Evolutionary conservation across 495 filamentous ascomycete species (phyloP).

Genomic region (Aspergillus nidulans): DNA sequence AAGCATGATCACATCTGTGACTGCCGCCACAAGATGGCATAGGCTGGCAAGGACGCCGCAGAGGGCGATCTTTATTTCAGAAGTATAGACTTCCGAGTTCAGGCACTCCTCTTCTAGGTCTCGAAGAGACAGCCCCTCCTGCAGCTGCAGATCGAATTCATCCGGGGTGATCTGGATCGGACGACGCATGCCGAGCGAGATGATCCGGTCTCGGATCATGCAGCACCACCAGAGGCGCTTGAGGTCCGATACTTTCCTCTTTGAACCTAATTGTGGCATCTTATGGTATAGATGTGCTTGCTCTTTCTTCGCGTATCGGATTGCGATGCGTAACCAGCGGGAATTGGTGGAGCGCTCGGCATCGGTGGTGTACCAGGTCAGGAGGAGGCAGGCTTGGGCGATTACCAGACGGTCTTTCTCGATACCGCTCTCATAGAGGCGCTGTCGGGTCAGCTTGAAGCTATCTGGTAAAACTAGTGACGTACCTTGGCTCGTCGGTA

Average conservation of each 20-base stretch:
- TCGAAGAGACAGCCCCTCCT: slow-evolving; percentile 8
- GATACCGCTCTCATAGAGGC: slow-evolving; percentile 11
- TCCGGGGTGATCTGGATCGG: slow-evolving; percentile 15
- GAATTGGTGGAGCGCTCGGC: slow-evolving; percentile 13
- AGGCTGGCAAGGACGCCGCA: slow-evolving; percentile 12
- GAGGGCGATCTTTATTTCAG: slow-evolving; percentile 9
- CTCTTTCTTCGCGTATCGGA: slow-evolving; percentile 13
- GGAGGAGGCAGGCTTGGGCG: slow-evolving; percentile 8
- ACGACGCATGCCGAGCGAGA: slow-evolving; percentile 15
- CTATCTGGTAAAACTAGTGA: neutral
- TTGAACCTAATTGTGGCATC: neutral
- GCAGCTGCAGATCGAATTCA: slow-evolving; percentile 12
- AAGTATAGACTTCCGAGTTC: slow-evolving; percentile 13
- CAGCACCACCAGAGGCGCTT: slow-evolving; percentile 19
- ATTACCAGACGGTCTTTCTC: slow-evolving; percentile 11
- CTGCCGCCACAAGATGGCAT: slow-evolving; percentile 11
- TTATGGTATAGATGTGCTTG: slow-evolving; percentile 9
- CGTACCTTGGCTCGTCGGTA: slow-evolving; percentile 14
- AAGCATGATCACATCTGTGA: slow-evolving; percentile 10
- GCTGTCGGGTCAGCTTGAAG: neutral
- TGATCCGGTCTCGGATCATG: slow-evolving; percentile 15
- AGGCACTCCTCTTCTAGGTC: slow-evolving; percentile 10
- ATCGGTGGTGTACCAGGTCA: slow-evolving; percentile 15
- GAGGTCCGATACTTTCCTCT: slow-evolving; percentile 3
- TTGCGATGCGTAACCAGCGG: slow-evolving; percentile 14